phyloP scores from a whole-genome alignment of 2,329 filamentous ascomycete species.

The Monosporascus ibericus region DNA sequence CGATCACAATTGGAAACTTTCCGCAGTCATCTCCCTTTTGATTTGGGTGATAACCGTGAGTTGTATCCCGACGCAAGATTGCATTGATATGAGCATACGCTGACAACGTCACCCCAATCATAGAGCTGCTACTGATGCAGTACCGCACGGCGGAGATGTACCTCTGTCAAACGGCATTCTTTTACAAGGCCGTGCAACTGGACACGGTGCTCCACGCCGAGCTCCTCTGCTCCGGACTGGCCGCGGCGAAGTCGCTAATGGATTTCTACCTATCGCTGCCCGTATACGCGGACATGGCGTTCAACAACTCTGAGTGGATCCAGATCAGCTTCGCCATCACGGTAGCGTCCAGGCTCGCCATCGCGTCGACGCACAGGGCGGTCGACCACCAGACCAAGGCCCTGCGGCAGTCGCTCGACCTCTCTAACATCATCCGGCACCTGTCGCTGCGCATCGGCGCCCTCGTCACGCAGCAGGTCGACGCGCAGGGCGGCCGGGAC shows the following conservation, averaged over 20 bases:
- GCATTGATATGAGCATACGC: too few relatives aligned
- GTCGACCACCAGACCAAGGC: background rate
- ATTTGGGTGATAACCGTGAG: slow-evolving; percentile 24
- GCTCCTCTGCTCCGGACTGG: slow-evolving; percentile 13
- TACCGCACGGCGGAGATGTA: slow-evolving; percentile 32
- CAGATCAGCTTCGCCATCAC: slow-evolving; percentile 28
- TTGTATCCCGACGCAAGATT: background rate
- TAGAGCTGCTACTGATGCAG: slow-evolving; percentile 32
- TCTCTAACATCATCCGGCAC: background rate
- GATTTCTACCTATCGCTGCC: slow-evolving; percentile 29
- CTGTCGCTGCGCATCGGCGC: background rate
- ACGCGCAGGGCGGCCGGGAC: slow-evolving; percentile 2
- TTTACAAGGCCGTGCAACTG: slow-evolving; percentile 18
- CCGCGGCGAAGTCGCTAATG: slow-evolving; percentile 16
- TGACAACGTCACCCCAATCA: background rate
- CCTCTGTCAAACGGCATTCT: slow-evolving; percentile 32
- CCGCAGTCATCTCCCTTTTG: slow-evolving; percentile 20
- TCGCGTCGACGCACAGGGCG: slow-evolving; percentile 2
- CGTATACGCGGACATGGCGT: slow-evolving; percentile 25
- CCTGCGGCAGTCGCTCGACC: slow-evolving; percentile 1
- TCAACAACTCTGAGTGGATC: slow-evolving; percentile 34
- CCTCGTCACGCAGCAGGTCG: slow-evolving; percentile 3
- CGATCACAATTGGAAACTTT: slow-evolving; percentile 27
- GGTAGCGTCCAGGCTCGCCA: slow-evolving; percentile 2
- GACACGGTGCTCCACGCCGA: slow-evolving; percentile 5